Evolutionary conservation across 345 rosid genomes (phyloP), one percentile per base, ranked within the genome.

Genomic region (Lepidium aucheri): DNA sequence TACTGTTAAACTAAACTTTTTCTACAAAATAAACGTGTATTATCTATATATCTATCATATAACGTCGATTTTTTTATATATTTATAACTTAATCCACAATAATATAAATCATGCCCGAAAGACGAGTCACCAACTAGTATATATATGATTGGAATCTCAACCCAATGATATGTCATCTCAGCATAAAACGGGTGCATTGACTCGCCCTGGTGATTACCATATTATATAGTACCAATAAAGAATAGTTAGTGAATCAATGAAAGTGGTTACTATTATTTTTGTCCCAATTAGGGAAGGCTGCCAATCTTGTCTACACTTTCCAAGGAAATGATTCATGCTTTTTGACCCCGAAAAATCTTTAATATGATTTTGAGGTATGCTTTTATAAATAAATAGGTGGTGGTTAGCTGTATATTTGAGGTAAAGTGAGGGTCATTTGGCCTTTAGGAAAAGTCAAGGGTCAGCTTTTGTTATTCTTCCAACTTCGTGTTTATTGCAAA

Each of bases 371-470:
- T n/a, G n/a, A n/a, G n/a, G n/a, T n/a, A n/a, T n/a, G n/a, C n/a
- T n/a, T n/a, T n/a, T n/a, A 32, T 17, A 53, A 41, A 53, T 17
- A 22, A 40, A 17, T 38, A 38, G 15, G 50, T 32, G 68, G 52
- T 34, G 16, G 60, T 35, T 69, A 39, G 67, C 43, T 39, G 59
- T 30, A 39, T 58, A 39, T 49, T 18, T 50, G 59, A 69, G 44
- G 55, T 42, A 15, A 62, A 53, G 54, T 16, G 53, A 12, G 68
- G 54, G 74, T 14, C 74, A 70, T 47, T 53, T 61, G 74, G 68
- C 68, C 54, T 70, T 70, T 70, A 22, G 68, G 39, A 43, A 54
- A 43, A 61, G 68, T 30, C 38, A 70, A 70, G 15, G 55, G 68
- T 30, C 69, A 53, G 17, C 13, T 47, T 47, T 63, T 47, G 13